phyloP scores from a whole-genome alignment of 75 land plant species.

The Adiantum capillusveneris region DNA sequence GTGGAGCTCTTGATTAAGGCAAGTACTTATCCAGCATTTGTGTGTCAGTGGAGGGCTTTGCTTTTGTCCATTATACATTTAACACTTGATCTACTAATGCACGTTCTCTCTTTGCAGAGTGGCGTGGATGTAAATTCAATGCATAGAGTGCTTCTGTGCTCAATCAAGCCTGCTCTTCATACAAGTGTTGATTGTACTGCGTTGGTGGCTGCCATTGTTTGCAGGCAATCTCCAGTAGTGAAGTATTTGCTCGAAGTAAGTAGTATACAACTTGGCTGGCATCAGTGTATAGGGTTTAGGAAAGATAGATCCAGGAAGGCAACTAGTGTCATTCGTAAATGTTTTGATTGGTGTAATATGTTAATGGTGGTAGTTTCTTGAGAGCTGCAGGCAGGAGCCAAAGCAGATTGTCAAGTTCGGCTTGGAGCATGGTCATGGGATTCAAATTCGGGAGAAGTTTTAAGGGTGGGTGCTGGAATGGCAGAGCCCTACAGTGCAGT shows the following conservation, averaged over 20 bases:
- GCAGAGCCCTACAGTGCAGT: slow-evolving; percentile 50
- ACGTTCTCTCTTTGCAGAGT: slow-evolving; percentile 27
- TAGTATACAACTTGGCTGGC: neutral
- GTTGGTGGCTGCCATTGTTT: slow-evolving; percentile 42
- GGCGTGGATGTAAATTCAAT: slow-evolving; percentile 46
- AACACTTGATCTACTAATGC: neutral
- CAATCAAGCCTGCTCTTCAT: slow-evolving; percentile 45
- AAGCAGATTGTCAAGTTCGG: slow-evolving; percentile 21
- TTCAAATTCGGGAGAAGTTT: slow-evolving; percentile 31
- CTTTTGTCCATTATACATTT: too few relatives aligned
- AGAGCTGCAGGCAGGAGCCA: slow-evolving; percentile 50
- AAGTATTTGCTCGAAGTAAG: slow-evolving; percentile 40
- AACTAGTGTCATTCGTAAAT: too few relatives aligned
- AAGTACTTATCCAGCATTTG: neutral
- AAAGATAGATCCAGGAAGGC: neutral
- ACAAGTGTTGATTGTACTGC: slow-evolving; percentile 53
- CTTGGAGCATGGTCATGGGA: slow-evolving; percentile 63
- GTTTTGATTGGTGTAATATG: too few relatives aligned
- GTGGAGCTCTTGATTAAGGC: slow-evolving; percentile 39
- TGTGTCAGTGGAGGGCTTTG: neutral
- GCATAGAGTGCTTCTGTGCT: slow-evolving; percentile 40
- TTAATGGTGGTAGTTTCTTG: too few relatives aligned
- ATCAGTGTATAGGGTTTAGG: neutral
- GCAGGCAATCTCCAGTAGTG: slow-evolving; percentile 38
- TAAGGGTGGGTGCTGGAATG: slow-evolving; percentile 50